Base-by-base conservation (phyloP, 2,329 filamentous ascomycete species). In the Cercospora sp. region DNA sequence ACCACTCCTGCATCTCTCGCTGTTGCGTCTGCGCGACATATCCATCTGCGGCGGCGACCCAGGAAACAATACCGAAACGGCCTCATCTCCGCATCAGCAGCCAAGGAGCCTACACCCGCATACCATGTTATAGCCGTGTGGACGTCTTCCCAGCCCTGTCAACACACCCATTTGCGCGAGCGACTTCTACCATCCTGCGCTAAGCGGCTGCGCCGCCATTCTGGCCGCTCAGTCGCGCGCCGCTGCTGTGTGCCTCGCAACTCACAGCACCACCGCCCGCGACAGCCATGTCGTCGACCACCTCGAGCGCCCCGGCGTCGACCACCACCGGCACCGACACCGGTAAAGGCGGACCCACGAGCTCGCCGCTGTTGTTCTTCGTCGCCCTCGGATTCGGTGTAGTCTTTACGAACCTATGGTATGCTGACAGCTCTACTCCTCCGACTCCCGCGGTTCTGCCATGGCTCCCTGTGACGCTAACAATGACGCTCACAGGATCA, bases 331-430 rank as follows among this genome's bases (percentile, higher is more conserved):
- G 51, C 16, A 80, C 78, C 45, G 64, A 70, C 20, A 51, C 67
- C 28, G 63, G 65, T 20, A 60, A 59, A 31, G 67, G 69, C 20
- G 80, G 81, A 36, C 86, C 86, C 39, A 90, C 88, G 55, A 91
- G 86, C 77, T 93, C 91, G 42, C 91, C 91, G 45, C 80, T 95
- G 66, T 83, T 95, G 5, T 98, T 98, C 83, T 97, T 98, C 79
- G 93, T 98, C 66, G 94, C 95, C 16, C 84, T 99, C 31, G 95
- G 95, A 4, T 98, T 99, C 76, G 95, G 95, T 75, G 95, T 99
- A 20, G 95, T 99, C 55, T 99, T 99, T 77, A 99, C 95, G 61
- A 99, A 99, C 80, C 83, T 99, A 80, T 99, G 95, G 95, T 98
- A 67, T 58, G 65, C 45, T 62, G 59, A 45, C 59, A 48, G 36